Percentiles rank a stretch among this genome's conserved stretches.
Conservation (phyloP, 805 yeast genomes). For the Starmerella davenportii region DNA sequence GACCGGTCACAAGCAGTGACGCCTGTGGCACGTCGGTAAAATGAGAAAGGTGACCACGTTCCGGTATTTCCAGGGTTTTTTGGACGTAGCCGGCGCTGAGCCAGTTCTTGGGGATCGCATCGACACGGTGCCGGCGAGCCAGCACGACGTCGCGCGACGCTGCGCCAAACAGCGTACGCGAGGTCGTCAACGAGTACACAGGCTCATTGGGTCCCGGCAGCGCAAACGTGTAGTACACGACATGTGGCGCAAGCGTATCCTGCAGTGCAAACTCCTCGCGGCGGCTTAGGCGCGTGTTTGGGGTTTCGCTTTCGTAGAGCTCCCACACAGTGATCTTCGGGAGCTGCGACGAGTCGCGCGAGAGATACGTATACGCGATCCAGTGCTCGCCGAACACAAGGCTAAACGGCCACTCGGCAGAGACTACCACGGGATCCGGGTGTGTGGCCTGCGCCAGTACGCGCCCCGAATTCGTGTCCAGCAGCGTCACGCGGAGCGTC, state of each 20-base stretch:
- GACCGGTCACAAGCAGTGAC: slow-evolving; percentile 27
- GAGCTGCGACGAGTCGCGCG: slow-evolving; percentile 31
- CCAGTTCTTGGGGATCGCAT: slow-evolving; percentile 50
- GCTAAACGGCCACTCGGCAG: slow-evolving; percentile 29
- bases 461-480: slow-evolving; percentile 59
- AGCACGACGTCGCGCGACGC: slow-evolving; percentile 48
- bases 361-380: slow-evolving; percentile 50
- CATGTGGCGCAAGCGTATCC: slow-evolving; percentile 28
- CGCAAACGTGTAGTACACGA: slow-evolving; percentile 38
- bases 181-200: slow-evolving; percentile 34
- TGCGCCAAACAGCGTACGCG: slow-evolving; percentile 48
- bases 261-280: slow-evolving; percentile 24
- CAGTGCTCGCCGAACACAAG: slow-evolving; percentile 67
- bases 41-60: slow-evolving; percentile 43
- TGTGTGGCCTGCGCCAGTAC: slow-evolving; percentile 31
- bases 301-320: slow-evolving; percentile 47
- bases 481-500: slow-evolving; percentile 31
- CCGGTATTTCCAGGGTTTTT: slow-evolving; percentile 28
- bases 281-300: slow-evolving; percentile 28
- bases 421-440: slow-evolving; percentile 26
- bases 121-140: slow-evolving; percentile 40
- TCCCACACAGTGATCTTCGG: slow-evolving; percentile 56
- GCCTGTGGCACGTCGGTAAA: slow-evolving; percentile 26
- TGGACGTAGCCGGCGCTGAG: slow-evolving; percentile 37
- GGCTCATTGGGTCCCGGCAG: slow-evolving; percentile 32